Percentiles rank a stretch among this genome's conserved stretches.
Evolutionary conservation across 352 stramenopile species (phyloP).

Genomic region (Blastocystis sp.): DNA sequence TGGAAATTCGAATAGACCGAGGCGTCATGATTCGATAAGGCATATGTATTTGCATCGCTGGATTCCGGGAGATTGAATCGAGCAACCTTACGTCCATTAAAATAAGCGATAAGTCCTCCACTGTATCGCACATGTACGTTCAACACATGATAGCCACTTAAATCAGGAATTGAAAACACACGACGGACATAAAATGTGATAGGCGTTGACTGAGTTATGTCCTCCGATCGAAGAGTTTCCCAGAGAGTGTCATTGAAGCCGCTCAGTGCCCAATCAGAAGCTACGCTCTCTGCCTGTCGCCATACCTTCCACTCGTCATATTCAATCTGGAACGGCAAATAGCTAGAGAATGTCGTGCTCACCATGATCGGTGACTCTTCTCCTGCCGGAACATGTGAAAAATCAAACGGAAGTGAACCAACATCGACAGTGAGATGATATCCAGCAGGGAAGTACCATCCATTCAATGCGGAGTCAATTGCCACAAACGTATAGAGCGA

Average conservation of each 20-base stretch:
- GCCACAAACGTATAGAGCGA: neutral
- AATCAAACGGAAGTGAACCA: neutral
- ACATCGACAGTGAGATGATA: conserved; percentile 25
- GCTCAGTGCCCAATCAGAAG: neutral
- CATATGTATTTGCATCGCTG: neutral
- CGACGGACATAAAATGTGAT: neutral
- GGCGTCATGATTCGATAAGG: neutral
- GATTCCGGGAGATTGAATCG: neutral
- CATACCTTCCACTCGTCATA: neutral
- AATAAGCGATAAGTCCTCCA: neutral
- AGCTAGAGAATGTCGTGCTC: neutral
- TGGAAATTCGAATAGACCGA: neutral
- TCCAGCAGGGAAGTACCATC: neutral
- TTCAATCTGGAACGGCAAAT: neutral
- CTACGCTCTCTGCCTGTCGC: neutral
- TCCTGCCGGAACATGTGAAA: neutral
- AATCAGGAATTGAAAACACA: neutral
- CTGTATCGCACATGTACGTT: neutral
- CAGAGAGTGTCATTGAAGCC: neutral
- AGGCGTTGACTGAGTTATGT: neutral
- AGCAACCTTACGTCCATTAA: neutral
- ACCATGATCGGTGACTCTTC: neutral
- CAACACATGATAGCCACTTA: neutral
- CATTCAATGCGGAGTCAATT: neutral
- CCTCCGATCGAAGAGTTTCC: neutral